phyloP scores from a whole-genome alignment of 345 rosid genomes.

The Eucalyptus decipiens region DNA sequence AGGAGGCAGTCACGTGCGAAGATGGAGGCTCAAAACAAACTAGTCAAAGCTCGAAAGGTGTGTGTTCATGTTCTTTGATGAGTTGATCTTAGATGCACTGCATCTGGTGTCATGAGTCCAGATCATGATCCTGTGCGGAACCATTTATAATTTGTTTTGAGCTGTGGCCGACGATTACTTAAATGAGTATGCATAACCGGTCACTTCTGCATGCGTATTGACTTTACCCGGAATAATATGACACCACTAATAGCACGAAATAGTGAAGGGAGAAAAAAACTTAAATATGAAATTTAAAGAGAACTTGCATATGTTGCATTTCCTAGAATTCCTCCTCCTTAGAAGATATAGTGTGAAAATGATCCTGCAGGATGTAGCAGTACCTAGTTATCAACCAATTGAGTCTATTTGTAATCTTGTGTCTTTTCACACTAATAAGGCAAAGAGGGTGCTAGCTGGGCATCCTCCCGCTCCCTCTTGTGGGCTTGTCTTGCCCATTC shows the following conservation, averaged over 20 bases:
- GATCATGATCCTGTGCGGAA: neutral
- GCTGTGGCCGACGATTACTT: neutral
- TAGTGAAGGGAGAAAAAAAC: neutral
- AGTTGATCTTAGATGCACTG: neutral
- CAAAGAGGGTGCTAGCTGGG: neutral
- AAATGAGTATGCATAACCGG: neutral
- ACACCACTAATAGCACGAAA: neutral
- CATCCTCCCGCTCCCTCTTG: neutral
- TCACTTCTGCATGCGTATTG: neutral
- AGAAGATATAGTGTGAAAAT: neutral
- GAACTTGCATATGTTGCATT: neutral
- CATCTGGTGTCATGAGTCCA: neutral
- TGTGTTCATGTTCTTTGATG: neutral
- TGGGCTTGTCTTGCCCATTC: neutral
- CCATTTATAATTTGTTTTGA: neutral
- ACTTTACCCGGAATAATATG: neutral
- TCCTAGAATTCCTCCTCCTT: neutral
- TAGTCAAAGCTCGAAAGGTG: conserved; percentile 31
- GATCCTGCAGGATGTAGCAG: neutral
- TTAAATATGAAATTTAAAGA: neutral
- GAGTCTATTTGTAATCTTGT: neutral
- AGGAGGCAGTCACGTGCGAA: conserved; percentile 43
- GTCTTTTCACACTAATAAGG: neutral
- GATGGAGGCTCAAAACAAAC: conserved; percentile 38
- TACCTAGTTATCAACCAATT: neutral